Evolutionary conservation across 1,139 yeast species (phyloP).

Genomic region (Meyerozyma athensensis): DNA sequence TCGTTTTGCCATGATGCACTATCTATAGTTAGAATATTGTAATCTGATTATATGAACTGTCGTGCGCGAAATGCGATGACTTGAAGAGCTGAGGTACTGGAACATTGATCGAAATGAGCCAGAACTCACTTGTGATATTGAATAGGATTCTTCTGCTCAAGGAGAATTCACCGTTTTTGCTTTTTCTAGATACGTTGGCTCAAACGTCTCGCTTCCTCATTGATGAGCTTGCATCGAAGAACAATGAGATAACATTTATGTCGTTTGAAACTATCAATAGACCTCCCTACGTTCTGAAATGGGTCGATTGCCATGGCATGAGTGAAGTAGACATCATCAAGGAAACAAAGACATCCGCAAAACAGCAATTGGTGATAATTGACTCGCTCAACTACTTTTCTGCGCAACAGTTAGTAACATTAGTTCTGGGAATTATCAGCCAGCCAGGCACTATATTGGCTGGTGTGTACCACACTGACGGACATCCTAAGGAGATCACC

Average conservation of each 20-base stretch:
- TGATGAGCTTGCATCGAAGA: conserved; percentile 49
- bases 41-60: background rate
- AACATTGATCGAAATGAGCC: conserved; percentile 17
- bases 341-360: conserved; percentile 19
- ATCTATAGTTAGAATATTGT: background rate
- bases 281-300: conserved; percentile 48
- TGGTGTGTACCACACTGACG: conserved; percentile 57
- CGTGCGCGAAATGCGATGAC: conserved; percentile 3
- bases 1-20: background rate
- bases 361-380: conserved; percentile 43
- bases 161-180: conserved; percentile 68
- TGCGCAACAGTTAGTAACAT: conserved; percentile 41
- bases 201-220: conserved; percentile 61
- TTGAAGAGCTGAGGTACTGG: conserved; percentile 1
- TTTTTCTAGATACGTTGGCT: conserved; percentile 62
- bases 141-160: conserved; percentile 61
- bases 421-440: conserved; percentile 48
- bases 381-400: conserved; percentile 67
- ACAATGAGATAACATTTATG: conserved; percentile 39
- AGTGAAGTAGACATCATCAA: conserved; percentile 19
- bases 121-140: conserved; percentile 54
- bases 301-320: conserved; percentile 42
- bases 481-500: conserved; percentile 5
- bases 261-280: conserved; percentile 58
- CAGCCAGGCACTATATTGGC: conserved; percentile 51